Evolutionary conservation across 345 rosid species (phyloP), one percentile per base, ranked within the genome.

Genomic region (Acer negundo): DNA sequence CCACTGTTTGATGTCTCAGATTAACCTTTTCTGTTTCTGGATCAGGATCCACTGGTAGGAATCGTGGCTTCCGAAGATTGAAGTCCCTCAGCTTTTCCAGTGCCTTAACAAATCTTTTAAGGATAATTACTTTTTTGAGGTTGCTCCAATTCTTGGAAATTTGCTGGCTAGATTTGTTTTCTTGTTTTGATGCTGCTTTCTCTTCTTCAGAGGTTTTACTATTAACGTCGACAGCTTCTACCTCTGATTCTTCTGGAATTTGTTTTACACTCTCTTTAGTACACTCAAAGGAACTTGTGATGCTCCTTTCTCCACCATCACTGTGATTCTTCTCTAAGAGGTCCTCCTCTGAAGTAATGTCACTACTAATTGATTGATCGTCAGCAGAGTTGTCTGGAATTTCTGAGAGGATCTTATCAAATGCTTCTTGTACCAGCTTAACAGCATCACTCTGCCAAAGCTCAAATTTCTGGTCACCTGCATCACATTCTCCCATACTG

Each of bases 71-170:
- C 76, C 77, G 67, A 66, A 85, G 91, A 76, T 86, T 88, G 77
- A 86, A 77, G 70, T 87, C 88, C 81, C 80, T 87, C 72, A 87
- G 81, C 78, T 86, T 89, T 78, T 90, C 94, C 85, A 96, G 77
- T 70, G 94, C 89, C 84, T 88, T 96, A 23, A 96, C 89, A 53
- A 96, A 96, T 74, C 97, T 87, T 82, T 79, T 90, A 49, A 94
- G 85, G 69, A 92, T 86, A 71, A 96, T 73, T 22, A 91, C 75
- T 65, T 89, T 94, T 83, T 89, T 96, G 83, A 96, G 83, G 75
- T 86, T 91, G 87, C 94, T 92, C 99, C 99, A 92, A 49, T 86
- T 88, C 76, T 79, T 90, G 23, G 91, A 86, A 65, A 75, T 81
- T 82, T 88, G 76, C 83, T 86, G 81, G 55, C 28, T 82, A 47